Evolutionary conservation across 176 grass and related monocot genomes (phyloP).

Genomic region (Eleusine indica): DNA sequence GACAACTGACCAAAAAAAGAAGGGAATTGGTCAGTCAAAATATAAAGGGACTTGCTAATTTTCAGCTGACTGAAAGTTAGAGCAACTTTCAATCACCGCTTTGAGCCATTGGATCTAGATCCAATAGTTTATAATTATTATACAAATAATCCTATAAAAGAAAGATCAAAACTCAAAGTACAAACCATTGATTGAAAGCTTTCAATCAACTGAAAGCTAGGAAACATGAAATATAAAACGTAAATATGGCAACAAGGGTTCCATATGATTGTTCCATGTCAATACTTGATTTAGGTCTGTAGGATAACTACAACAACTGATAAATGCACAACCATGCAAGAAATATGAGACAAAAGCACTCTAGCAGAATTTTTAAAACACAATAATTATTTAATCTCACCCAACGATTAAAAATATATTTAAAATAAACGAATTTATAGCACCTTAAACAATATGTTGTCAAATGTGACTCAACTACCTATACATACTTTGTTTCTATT

Average conservation of each 20-base stretch:
- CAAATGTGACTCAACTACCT: background rate
- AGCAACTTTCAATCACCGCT: no score
- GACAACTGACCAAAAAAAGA: background rate
- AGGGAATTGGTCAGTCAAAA: background rate
- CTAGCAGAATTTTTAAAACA: background rate
- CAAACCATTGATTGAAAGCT: no score
- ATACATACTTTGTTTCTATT: slow-evolving; percentile 18
- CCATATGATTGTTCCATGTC: background rate
- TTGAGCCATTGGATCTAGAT: no score
- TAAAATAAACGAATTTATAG: background rate
- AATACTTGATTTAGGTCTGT: background rate
- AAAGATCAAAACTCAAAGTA: no score
- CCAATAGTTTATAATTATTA: no score
- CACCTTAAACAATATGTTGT: background rate
- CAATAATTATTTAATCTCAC: background rate
- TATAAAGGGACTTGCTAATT: background rate
- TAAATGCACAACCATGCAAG: background rate
- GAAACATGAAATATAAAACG: background rate
- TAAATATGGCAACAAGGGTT: slow-evolving; percentile 19
- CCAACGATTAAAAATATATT: background rate
- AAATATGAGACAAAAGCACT: slow-evolving; percentile 20
- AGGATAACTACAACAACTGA: background rate
- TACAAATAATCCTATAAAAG: no score
- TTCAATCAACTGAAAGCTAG: no score
- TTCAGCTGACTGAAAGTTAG: no score